Evolutionary conservation across 169 alveolate species (phyloP), one percentile per base, ranked within the genome.

Genomic region (Plasmodium fragile): DNA sequence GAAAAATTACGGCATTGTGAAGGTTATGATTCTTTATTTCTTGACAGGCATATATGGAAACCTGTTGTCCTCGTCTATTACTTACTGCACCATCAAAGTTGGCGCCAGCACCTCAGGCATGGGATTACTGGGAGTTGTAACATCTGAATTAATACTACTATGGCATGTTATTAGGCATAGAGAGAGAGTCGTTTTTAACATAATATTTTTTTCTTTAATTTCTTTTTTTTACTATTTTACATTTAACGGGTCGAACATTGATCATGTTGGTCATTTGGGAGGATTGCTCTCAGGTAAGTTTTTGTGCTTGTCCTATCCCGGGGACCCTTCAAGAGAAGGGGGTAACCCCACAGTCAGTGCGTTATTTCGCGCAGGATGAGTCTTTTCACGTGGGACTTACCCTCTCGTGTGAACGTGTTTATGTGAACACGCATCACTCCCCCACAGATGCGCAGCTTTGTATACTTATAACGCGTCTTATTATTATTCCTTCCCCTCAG

Each of bases 51-150:
- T 96, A 28, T 90, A 92, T 80, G 98, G 98, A 55, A 96, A 96
- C 71, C 80, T 96, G 7, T 91, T 96, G 77, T 96, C 98, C 16
- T 96, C 96, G 11, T 94, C 97, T 7, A 93, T 96, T 25, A 73
- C 96, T 36, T 96, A 94, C 71, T 95, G 98, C 75, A 75, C 97
- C 1, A 95, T 95, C 43, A 96, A 96, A 73, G 98, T 96, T 36
- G 98, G 98, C 13, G 98, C 98, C 25, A 96, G 97, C 93, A 96
- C 98, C 28, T 95, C 98, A 32, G 98, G 98, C 30, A 96, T 96
- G 94, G 98, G 98, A 22, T 75, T 96, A 83, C 93, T 96, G 28
- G 98, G 98, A 10, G 92, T 95, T 32, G 97, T 96, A 79, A 80
- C 96, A n/a, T 95, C 97, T 43, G 97, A 96, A 82, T 85, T 96